Evolutionary conservation across 305 asterid species (phyloP), one percentile per base, ranked within the genome.

Genomic region (Fraxinus greggii): DNA sequence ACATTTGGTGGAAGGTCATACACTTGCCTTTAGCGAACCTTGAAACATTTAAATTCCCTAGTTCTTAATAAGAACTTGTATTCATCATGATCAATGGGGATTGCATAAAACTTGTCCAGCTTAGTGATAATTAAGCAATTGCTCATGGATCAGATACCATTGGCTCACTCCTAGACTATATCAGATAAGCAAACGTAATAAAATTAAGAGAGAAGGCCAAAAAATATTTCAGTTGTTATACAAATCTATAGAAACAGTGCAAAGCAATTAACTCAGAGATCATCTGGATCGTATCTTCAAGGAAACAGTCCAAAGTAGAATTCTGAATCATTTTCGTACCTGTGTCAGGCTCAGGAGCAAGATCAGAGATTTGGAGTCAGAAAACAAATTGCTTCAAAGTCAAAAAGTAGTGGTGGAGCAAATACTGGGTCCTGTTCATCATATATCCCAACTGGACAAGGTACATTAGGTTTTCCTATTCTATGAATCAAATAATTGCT

Each of bases 331-430:
- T 36, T 17, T 74, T 85, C 67, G 36, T 9, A 48, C 76, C 77
- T 38, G 36, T 82, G 13, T 61, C 93, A 95, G 98, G 73, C 89
- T 95, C 85, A 92, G 86, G 85, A 92, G 80, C 85, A 91, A 88
- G 90, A 91, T 95, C 79, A 87, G 78, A 80, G 94, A 88, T 69
- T 86, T 93, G 91, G 97, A 95, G 87, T 87, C 92, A 29, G 98
- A 95, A 84, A 95, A 92, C 82, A 89, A 88, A 83, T 56, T 81
- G 82, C 94, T 95, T 28, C 90, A 77, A 72, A 89, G 86, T 82
- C 92, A 90, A 89, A 92, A 89, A 74, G 87, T 88, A 59, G 83
- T 81, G 61, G 90, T 88, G 87, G 90, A 91, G 85, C 89, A 83
- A 79, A 86, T 88, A 81, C 87, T 86, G 81, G 87, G 74, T 83